Percentiles rank a stretch among this genome's conserved stretches.
Evolutionary conservation across 2,329 filamentous ascomycete species (phyloP).

Genomic region (Cylindrodendrum hubeiense): DNA sequence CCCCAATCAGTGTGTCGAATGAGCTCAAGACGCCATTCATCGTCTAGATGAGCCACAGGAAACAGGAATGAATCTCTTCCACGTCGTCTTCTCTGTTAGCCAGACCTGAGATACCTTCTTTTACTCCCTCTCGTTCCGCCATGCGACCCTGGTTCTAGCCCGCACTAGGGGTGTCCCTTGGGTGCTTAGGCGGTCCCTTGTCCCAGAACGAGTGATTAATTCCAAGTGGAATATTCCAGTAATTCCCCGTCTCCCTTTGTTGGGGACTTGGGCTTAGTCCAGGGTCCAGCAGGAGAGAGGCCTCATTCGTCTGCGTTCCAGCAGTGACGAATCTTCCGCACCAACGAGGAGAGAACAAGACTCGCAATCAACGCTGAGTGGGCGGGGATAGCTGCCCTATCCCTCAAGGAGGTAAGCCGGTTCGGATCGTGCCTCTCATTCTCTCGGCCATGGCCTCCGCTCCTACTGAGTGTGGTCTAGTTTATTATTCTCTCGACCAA

Average conservation of each 20-base stretch:
- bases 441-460: neutral
- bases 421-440: neutral
- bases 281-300: slow-evolving; percentile 5
- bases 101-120: neutral
- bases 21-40: slow-evolving; percentile 9
- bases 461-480: slow-evolving; percentile 1
- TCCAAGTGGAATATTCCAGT: slow-evolving; percentile 20
- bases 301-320: slow-evolving; percentile 1
- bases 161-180: slow-evolving; percentile 17
- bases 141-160: slow-evolving; percentile 4
- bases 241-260: slow-evolving; percentile 12
- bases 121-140: slow-evolving; percentile 5
- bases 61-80: slow-evolving; percentile 9
- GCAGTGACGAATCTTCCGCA: slow-evolving; percentile 8
- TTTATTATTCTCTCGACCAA: neutral
- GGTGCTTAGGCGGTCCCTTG: slow-evolving; percentile 9
- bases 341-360: slow-evolving; percentile 1
- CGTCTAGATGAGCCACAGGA: neutral
- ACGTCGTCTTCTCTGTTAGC: neutral
- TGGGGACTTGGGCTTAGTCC: slow-evolving; percentile 10
- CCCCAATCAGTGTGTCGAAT: slow-evolving; percentile 8
- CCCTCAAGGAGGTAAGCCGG: neutral
- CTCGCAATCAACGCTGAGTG: neutral
- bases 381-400: neutral
- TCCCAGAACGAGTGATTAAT: slow-evolving; percentile 19